Conservation (phyloP, 2,329 filamentous ascomycete genomes). For the Apiospora malaysiana region DNA sequence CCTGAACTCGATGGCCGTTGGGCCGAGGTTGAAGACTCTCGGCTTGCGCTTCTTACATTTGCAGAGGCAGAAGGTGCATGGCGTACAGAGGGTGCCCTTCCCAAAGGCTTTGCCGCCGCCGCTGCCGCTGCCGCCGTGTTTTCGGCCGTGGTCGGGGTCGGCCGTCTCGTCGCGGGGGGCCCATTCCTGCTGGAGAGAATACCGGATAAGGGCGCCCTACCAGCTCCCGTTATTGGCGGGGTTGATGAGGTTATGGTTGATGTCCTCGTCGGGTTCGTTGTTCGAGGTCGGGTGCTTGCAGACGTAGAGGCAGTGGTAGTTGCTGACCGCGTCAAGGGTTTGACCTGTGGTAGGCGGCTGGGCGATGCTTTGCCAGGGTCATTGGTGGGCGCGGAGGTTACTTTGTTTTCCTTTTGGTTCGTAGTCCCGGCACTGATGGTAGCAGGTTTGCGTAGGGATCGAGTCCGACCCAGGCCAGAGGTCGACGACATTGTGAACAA, state of each 20-base stretch:
- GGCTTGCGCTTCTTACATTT: conserved; percentile 18
- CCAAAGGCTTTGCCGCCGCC: conserved; percentile 32
- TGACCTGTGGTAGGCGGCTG: conserved; percentile 54
- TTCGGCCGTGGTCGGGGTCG: conserved; percentile 24
- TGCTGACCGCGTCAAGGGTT: conserved; percentile 45
- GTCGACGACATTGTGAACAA: conserved; percentile 47
- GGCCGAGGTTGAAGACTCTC: conserved; percentile 20
- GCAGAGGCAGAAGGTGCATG: conserved; percentile 25
- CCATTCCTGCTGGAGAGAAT: conserved; percentile 13
- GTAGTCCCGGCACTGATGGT: conserved; percentile 17
- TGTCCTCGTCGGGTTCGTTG: conserved; percentile 19
- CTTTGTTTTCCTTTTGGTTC: conserved; percentile 22
- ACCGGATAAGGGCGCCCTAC: not conserved
- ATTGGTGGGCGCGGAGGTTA: conserved; percentile 28
- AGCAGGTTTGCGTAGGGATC: conserved; percentile 54
- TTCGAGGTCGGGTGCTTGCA: not conserved
- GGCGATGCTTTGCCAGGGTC: conserved; percentile 49
- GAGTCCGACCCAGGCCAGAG: conserved; percentile 48
- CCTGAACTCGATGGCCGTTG: conserved; percentile 37
- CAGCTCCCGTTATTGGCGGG: conserved; percentile 25
- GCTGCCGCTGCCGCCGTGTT: conserved; percentile 29
- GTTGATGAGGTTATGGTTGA: conserved; percentile 18
- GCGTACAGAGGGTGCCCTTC: conserved; percentile 36
- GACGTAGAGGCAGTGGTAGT: conserved; percentile 29
- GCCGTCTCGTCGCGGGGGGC: conserved; percentile 19